These are phyloP conservation scores for Prototheca wickerhamii DNA, from an alignment of 163 green algal species.

Conservation along the genomic window DNA sequence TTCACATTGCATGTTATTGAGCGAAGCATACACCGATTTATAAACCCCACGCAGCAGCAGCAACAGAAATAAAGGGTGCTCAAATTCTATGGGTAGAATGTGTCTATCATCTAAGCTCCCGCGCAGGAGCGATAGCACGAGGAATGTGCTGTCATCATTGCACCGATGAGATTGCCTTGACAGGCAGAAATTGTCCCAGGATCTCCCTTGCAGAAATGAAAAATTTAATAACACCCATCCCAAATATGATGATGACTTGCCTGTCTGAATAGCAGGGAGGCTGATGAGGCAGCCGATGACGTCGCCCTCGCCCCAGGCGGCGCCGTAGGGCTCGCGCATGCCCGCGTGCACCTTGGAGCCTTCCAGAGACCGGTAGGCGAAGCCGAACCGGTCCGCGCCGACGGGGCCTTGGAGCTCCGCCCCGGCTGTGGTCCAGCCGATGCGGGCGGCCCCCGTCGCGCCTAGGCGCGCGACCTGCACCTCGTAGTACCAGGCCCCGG, in stretches of 20 bases:
- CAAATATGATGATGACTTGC: background rate
- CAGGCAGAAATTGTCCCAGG: background rate
- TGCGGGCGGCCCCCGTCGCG: conserved; percentile 35
- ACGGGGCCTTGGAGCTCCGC: conserved; percentile 60
- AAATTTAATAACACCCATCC: background rate
- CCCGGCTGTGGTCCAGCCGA: conserved; percentile 50
- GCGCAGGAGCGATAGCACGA: background rate
- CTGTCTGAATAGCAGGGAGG: too few relatives aligned
- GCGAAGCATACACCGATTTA: background rate
- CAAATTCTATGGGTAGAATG: background rate
- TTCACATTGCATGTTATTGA: too few relatives aligned
- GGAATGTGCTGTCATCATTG: background rate
- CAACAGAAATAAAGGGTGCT: background rate
- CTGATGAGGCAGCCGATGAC: conserved; percentile 73
- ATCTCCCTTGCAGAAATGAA: background rate
- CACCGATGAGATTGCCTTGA: background rate
- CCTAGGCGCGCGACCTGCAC: conserved; percentile 42
- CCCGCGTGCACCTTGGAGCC: conserved; percentile 48
- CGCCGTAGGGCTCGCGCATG: conserved; percentile 43
- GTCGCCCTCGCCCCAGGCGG: conserved; percentile 51
- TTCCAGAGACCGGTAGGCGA: conserved; percentile 44
- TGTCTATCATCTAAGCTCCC: background rate
- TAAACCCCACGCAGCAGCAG: too few relatives aligned
- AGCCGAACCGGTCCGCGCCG: conserved; percentile 51
- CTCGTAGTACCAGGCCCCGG: conserved; percentile 70